phyloP scores from a whole-genome alignment of 257 asterid species.

The Anisodus acutangulus region DNA sequence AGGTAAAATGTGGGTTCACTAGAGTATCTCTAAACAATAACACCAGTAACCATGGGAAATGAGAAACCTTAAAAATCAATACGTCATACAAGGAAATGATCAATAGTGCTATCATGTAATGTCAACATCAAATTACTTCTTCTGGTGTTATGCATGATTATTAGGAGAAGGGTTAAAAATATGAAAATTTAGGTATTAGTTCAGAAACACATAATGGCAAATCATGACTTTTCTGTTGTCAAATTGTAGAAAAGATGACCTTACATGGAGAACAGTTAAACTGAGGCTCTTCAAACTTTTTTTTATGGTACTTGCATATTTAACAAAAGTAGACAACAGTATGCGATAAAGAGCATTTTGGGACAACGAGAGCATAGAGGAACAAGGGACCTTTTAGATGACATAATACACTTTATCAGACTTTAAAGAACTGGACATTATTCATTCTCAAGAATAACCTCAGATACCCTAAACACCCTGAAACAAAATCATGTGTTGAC shows the following conservation, averaged over 20 bases:
- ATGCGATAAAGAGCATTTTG: neutral
- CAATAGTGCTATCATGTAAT: neutral
- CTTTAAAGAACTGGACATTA: neutral
- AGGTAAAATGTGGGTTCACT: neutral
- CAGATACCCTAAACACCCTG: neutral
- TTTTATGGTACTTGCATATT: neutral
- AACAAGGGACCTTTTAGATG: neutral
- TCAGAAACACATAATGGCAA: neutral
- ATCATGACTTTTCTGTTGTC: neutral
- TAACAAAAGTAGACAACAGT: neutral
- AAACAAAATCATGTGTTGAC: neutral
- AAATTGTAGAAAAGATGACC: neutral
- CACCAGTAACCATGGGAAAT: neutral
- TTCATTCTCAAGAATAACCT: neutral
- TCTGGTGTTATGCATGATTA: neutral
- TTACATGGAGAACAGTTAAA: neutral
- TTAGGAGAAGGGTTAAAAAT: neutral
- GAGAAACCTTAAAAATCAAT: neutral
- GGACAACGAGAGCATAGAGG: neutral
- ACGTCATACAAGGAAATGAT: neutral
- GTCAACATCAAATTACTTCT: neutral
- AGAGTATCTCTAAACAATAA: slow-evolving; percentile 5
- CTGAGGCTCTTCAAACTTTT: slow-evolving; percentile 1
- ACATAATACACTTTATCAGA: neutral
- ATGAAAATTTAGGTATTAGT: neutral